Percentiles rank a stretch among this genome's conserved stretches.
These are phyloP conservation scores for Hansenula sp. DNA, from an alignment of 1,139 yeast genomes.

Conservation along the genomic window DNA sequence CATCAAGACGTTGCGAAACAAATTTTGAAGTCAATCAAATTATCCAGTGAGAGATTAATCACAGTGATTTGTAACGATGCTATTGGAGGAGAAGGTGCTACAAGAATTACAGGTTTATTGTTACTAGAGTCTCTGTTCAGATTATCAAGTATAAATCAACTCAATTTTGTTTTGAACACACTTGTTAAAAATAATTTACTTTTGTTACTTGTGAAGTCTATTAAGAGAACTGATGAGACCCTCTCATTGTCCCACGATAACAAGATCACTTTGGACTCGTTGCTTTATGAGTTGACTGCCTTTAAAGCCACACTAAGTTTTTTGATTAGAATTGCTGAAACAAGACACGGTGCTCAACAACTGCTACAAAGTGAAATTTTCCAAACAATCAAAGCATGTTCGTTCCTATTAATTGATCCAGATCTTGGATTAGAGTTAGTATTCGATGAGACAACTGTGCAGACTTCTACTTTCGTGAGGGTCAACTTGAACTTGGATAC, in stretches of 20 bases:
- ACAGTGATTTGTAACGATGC: slow-evolving; percentile 74
- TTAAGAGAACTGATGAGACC: slow-evolving; percentile 66
- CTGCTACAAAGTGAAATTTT: slow-evolving; percentile 72
- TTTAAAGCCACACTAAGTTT: slow-evolving; percentile 70
- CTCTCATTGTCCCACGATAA: slow-evolving; percentile 32
- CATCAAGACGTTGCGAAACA: slow-evolving; percentile 40
- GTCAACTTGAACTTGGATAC: slow-evolving; percentile 48
- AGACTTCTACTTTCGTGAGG: slow-evolving; percentile 29
- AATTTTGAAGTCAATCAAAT: slow-evolving; percentile 46
- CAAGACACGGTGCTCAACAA: slow-evolving; percentile 71
- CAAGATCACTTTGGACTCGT: slow-evolving; percentile 43
- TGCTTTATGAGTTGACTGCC: slow-evolving; percentile 70
- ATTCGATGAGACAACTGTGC: slow-evolving; percentile 29
- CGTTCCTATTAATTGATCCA: slow-evolving; percentile 65
- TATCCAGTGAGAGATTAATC: slow-evolving; percentile 58
- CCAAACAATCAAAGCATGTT: slow-evolving; percentile 52
- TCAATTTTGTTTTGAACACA: slow-evolving; percentile 55
- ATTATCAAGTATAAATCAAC: slow-evolving; percentile 45
- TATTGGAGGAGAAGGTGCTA: slow-evolving; percentile 71
- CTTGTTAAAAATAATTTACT: slow-evolving; percentile 65
- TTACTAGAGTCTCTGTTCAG: slow-evolving; percentile 68
- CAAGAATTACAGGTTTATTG: slow-evolving; percentile 72
- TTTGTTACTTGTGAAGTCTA: slow-evolving; percentile 57
- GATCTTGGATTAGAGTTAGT: slow-evolving; percentile 63
- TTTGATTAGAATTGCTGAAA: slow-evolving; percentile 69